Conservation (phyloP, 139 green algal genomes). For the Chlamydomonas schloesseri region DNA sequence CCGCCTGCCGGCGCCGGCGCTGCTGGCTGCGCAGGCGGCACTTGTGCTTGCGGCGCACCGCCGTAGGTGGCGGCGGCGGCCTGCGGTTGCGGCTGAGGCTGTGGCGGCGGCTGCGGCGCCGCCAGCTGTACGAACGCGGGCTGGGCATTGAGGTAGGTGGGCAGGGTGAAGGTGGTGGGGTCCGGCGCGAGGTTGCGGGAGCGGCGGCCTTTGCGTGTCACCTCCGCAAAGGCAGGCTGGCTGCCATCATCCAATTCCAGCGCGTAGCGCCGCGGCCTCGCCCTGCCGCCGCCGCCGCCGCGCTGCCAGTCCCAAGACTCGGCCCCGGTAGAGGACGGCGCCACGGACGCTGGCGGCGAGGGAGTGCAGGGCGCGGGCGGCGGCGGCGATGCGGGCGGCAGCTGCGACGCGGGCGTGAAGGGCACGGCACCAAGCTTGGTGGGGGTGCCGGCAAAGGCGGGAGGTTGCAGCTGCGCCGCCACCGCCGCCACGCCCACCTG, state of each 20-base stretch:
- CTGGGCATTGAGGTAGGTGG: conserved; percentile 17
- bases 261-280: neutral
- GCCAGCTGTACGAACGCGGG: neutral
- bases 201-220: neutral
- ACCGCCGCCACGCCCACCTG: neutral
- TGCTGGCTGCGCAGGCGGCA: no score
- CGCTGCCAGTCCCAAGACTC: neutral
- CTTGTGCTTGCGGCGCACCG: no score
- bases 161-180: neutral
- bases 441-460: no score
- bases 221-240: neutral
- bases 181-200: conserved; percentile 29
- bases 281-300: no score
- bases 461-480: neutral
- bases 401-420: no score
- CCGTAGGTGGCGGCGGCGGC: no score
- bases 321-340: neutral
- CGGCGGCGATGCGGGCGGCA: no score
- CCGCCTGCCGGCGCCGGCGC: no score
- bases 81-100: no score
- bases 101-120: neutral
- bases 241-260: neutral
- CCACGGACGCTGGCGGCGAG: neutral
- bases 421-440: no score
- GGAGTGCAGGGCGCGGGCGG: no score